phyloP scores from a whole-genome alignment of 1,284 basidiomycete species.

The Garcileccinum viscosum region DNA sequence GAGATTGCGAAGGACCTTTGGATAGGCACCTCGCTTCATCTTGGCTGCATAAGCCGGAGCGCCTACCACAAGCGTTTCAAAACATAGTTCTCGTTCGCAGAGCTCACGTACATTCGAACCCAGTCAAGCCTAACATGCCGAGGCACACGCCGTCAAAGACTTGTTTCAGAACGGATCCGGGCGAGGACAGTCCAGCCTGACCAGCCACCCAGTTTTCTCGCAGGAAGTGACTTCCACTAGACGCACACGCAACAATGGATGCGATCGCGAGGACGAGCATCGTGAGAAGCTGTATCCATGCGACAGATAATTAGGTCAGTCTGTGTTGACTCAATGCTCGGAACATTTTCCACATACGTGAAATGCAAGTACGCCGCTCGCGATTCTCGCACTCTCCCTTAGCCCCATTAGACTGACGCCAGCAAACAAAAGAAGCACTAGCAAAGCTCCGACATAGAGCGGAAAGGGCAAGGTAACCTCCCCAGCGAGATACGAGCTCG shows the following conservation, averaged over 20 bases:
- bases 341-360: slow-evolving; percentile 51
- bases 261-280: slow-evolving; percentile 61
- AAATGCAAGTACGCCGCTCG: slow-evolving; percentile 59
- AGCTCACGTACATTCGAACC: slow-evolving; percentile 61
- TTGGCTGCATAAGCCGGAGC: slow-evolving; percentile 68
- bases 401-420: slow-evolving; percentile 63
- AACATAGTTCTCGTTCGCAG: neutral
- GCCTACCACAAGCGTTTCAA: slow-evolving; percentile 43
- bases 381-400: slow-evolving; percentile 65
- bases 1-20: slow-evolving; percentile 67
- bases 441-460: slow-evolving; percentile 51
- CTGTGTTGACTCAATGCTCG: neutral
- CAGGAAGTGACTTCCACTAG: slow-evolving; percentile 53
- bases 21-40: slow-evolving; percentile 60
- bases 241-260: slow-evolving; percentile 57
- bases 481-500: slow-evolving; percentile 67
- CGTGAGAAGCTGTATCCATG: slow-evolving; percentile 49
- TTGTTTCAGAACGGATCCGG: slow-evolving; percentile 45
- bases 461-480: slow-evolving; percentile 63
- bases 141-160: slow-evolving; percentile 71
- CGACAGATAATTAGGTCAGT: slow-evolving; percentile 13
- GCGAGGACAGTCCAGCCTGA: slow-evolving; percentile 36
- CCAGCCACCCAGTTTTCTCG: slow-evolving; percentile 60
- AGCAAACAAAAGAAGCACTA: slow-evolving; percentile 60
- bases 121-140: slow-evolving; percentile 72